These are phyloP conservation scores for Primulina tabacum DNA, from an alignment of 257 asterid genomes.

Conservation along the genomic window DNA sequence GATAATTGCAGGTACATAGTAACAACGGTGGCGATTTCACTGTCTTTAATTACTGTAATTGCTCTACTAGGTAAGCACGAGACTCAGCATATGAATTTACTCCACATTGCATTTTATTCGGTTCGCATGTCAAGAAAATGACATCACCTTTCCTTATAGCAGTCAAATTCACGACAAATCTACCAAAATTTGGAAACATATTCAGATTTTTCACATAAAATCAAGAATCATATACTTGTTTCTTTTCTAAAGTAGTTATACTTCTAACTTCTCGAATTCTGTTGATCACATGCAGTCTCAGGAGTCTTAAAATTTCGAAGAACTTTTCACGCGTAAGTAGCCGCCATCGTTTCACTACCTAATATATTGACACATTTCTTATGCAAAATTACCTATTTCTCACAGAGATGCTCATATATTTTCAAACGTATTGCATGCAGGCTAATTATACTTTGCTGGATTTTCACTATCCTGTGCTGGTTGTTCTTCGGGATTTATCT, in stretches of 20 bases:
- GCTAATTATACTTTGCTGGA: constrained; percentile 57
- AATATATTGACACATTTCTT: background rate
- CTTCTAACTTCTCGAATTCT: background rate
- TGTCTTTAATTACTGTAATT: constrained; percentile 48
- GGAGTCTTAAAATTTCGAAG: constrained; percentile 36
- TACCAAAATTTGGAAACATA: background rate
- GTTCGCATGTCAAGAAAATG: background rate
- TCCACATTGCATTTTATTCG: background rate
- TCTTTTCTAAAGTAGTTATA: background rate
- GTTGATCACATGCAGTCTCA: constrained; percentile 32
- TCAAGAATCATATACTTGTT: background rate
- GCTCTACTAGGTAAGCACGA: constrained; percentile 49
- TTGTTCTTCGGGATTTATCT: constrained; percentile 62
- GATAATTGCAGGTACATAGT: constrained; percentile 48
- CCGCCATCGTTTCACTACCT: background rate
- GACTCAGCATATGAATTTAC: background rate
- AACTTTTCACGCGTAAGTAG: constrained; percentile 33
- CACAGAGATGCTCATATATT: constrained; percentile 18
- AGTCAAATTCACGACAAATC: background rate
- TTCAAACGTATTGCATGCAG: constrained; percentile 34
- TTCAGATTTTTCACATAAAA: background rate
- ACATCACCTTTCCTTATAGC: background rate
- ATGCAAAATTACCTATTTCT: background rate
- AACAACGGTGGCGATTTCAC: constrained; percentile 45
- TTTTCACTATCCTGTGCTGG: constrained; percentile 58